phyloP scores from a whole-genome alignment of 2,329 filamentous ascomycete genomes.

The Elsinoe arachidis region DNA sequence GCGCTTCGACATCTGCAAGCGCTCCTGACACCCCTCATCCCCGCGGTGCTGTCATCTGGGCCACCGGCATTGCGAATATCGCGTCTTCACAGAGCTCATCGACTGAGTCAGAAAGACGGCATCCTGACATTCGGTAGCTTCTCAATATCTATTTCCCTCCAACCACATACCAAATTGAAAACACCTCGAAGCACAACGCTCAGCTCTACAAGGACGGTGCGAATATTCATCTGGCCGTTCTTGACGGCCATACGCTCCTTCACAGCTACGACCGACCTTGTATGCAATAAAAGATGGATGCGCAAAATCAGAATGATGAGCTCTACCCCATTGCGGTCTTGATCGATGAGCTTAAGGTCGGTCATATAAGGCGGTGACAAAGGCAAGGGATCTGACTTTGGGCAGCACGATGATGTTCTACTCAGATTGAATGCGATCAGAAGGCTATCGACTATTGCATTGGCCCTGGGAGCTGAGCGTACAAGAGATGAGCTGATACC shows the following conservation, averaged over 20 bases:
- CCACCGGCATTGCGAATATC: background rate
- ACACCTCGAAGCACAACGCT: background rate
- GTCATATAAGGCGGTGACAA: slow-evolving; percentile 19
- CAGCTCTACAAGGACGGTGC: background rate
- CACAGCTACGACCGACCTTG: slow-evolving; percentile 3
- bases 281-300: slow-evolving; percentile 60
- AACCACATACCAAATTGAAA: background rate
- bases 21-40: background rate
- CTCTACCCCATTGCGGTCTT: slow-evolving; percentile 99
- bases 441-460: slow-evolving; percentile 93
- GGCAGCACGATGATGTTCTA: slow-evolving; percentile 92
- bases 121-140: background rate
- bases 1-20: background rate
- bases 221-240: slow-evolving; percentile 7
- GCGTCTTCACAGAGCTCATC: background rate
- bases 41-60: slow-evolving; percentile 3
- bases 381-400: slow-evolving; percentile 7
- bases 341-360: slow-evolving; percentile 98
- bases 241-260: slow-evolving; percentile 20
- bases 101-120: background rate
- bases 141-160: background rate
- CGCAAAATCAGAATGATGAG: slow-evolving; percentile 87
- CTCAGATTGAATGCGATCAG: slow-evolving; percentile 97
- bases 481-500: slow-evolving; percentile 98
- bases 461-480: slow-evolving; percentile 89